Percentiles rank a stretch among this genome's conserved stretches.
Evolutionary conservation across 2,329 filamentous ascomycete species (phyloP).

Genomic region (Domatiomyces catenatus): DNA sequence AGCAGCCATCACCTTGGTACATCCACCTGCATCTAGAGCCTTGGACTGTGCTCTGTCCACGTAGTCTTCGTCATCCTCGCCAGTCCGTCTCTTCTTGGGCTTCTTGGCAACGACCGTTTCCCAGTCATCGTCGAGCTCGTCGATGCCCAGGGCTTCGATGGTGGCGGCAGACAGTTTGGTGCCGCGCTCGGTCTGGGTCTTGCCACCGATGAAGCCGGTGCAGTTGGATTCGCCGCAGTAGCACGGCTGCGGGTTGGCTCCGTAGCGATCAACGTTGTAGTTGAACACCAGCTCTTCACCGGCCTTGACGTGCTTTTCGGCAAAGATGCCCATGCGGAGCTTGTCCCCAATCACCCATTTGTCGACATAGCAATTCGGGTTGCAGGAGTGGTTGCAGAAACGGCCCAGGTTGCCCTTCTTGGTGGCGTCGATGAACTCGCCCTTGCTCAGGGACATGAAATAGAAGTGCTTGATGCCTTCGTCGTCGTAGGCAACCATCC

Average conservation of each 20-base stretch:
- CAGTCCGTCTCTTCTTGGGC: conserved; percentile 88
- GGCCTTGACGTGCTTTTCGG: conserved; percentile 63
- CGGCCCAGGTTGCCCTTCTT: conserved; percentile 90
- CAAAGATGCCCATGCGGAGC: conserved; percentile 97
- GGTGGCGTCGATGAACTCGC: conserved; percentile 93
- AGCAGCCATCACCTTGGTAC: conserved; percentile 88
- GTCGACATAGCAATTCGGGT: conserved; percentile 96
- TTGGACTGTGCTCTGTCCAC: conserved; percentile 74
- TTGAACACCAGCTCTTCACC: conserved; percentile 97
- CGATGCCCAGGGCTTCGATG: conserved; percentile 90
- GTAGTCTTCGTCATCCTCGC: conserved; percentile 82
- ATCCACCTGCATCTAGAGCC: conserved; percentile 63
- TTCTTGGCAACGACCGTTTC: conserved; percentile 68
- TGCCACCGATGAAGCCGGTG: conserved; percentile 90
- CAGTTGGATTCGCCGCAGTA: conserved; percentile 93
- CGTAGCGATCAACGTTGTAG: conserved; percentile 98
- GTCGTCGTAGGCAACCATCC: conserved; percentile 85
- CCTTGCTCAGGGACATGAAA: conserved; percentile 96
- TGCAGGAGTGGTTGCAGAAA: conserved; percentile 98
- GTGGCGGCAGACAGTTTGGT: conserved; percentile 81
- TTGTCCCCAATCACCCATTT: conserved; percentile 98
- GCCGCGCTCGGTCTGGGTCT: conserved; percentile 89
- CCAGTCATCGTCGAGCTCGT: conserved; percentile 71
- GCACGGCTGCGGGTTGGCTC: conserved; percentile 88
- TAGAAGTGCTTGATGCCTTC: conserved; percentile 99